phyloP scores from a whole-genome alignment of 805 yeast species.

The Candida glaebosa region DNA sequence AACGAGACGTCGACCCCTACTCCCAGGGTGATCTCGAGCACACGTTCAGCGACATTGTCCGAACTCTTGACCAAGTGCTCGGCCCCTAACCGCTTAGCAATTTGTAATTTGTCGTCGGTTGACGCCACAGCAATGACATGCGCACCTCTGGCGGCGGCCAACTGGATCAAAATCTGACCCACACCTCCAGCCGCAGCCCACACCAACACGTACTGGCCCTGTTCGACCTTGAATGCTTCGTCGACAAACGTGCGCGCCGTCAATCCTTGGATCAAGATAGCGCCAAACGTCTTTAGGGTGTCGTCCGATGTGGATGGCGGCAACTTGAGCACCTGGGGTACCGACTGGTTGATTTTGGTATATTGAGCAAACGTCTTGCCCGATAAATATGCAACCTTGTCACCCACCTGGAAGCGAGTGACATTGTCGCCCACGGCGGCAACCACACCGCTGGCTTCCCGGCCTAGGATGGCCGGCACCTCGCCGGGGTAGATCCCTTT shows the following conservation, averaged over 20 bases:
- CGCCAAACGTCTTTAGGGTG: slow-evolving; percentile 53
- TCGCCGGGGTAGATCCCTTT: slow-evolving; percentile 66
- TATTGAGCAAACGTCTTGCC: slow-evolving; percentile 68
- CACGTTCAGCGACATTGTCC: slow-evolving; percentile 55
- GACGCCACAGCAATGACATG: slow-evolving; percentile 85
- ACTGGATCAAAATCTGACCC: slow-evolving; percentile 68
- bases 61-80: slow-evolving; percentile 58
- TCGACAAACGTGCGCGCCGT: slow-evolving; percentile 72
- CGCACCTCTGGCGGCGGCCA: slow-evolving; percentile 63
- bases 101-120: slow-evolving; percentile 60
- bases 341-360: slow-evolving; percentile 43
- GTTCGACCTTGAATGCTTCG: slow-evolving; percentile 63
- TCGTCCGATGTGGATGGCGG: slow-evolving; percentile 48
- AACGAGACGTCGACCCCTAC: slow-evolving; percentile 66
- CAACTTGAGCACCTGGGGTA: slow-evolving; percentile 43
- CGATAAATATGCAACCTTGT: slow-evolving; percentile 59
- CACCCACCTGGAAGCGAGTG: slow-evolving; percentile 57
- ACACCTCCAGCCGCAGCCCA: slow-evolving; percentile 98
- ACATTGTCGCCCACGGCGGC: slow-evolving; percentile 63
- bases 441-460: slow-evolving; percentile 71
- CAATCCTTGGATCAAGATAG: slow-evolving; percentile 64
- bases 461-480: slow-evolving; percentile 64
- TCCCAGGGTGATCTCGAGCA: slow-evolving; percentile 58
- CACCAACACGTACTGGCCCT: slow-evolving; percentile 69
- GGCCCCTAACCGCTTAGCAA: slow-evolving; percentile 75